phyloP scores from a whole-genome alignment of 805 yeast genomes.

The Yamadazyma insecticola region DNA sequence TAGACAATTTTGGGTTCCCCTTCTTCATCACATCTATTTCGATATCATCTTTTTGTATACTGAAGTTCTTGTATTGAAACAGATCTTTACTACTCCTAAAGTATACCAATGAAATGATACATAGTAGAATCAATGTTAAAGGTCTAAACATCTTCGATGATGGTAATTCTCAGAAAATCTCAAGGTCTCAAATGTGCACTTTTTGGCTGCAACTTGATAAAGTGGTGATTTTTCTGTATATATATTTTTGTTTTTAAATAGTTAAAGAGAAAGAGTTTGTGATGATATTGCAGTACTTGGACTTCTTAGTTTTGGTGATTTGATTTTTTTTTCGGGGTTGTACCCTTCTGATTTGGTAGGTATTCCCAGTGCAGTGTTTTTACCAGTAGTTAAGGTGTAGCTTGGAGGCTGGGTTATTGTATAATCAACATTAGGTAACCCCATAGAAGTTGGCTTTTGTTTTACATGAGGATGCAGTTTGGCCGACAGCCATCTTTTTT shows the following conservation, averaged over 20 bases:
- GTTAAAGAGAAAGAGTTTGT: no score
- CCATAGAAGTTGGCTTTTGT: not conserved
- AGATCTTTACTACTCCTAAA: no score
- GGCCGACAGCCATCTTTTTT: slow-evolving; percentile 3
- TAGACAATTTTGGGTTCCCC: slow-evolving; percentile 20
- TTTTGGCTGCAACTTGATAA: no score
- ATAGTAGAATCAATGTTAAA: no score
- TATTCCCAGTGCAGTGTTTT: slow-evolving; percentile 5
- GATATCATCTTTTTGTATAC: no score
- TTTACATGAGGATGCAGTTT: not conserved
- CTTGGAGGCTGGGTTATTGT: slow-evolving; percentile 13
- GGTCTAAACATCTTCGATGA: no score
- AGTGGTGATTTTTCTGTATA: no score
- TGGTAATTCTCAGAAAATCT: no score
- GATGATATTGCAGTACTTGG: not conserved
- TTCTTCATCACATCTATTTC: not conserved
- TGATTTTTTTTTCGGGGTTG: slow-evolving; percentile 5
- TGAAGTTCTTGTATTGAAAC: no score
- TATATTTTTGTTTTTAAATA: no score
- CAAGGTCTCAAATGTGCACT: no score
- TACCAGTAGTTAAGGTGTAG: slow-evolving; percentile 5
- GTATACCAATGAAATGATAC: no score
- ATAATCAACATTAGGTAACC: slow-evolving; percentile 7
- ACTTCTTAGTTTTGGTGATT: slow-evolving; percentile 2
- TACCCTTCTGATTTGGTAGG: slow-evolving; percentile 1